Conservation (phyloP, 352 stramenopile species). For the Phytopythium cucurbitacearum region DNA sequence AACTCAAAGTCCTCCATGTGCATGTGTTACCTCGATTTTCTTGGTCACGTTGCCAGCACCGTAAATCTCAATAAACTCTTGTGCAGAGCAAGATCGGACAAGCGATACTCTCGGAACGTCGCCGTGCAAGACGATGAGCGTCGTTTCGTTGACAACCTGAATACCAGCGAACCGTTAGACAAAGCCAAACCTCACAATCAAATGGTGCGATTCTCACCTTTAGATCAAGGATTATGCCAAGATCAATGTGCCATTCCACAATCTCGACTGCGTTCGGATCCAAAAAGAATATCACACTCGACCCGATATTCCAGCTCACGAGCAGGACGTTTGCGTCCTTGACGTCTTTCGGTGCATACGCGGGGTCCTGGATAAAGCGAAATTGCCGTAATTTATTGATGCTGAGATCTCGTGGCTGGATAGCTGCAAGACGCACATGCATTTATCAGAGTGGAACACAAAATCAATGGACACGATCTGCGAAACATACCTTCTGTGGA, state of each 20-base stretch:
- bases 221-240: slow-evolving; percentile 81
- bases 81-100: slow-evolving; percentile 63
- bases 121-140: slow-evolving; percentile 69
- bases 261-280: slow-evolving; percentile 82
- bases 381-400: slow-evolving; percentile 80
- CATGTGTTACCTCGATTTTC: slow-evolving; percentile 52
- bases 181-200: neutral
- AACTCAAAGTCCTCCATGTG: neutral
- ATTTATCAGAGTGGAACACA: neutral
- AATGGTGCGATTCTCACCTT: slow-evolving; percentile 35
- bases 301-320: slow-evolving; percentile 79
- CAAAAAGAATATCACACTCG: slow-evolving; percentile 79
- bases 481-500: slow-evolving; percentile 46
- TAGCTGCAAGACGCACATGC: slow-evolving; percentile 14
- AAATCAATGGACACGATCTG: neutral
- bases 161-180: neutral
- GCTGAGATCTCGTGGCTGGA: slow-evolving; percentile 67
- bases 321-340: slow-evolving; percentile 47
- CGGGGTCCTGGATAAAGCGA: slow-evolving; percentile 61
- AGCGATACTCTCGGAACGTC: slow-evolving; percentile 68
- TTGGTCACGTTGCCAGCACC: slow-evolving; percentile 50
- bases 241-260: slow-evolving; percentile 84
- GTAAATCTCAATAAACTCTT: slow-evolving; percentile 75
- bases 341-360: slow-evolving; percentile 38
- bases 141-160: slow-evolving; percentile 59